Evolutionary conservation across 1,284 basidiomycete species (phyloP), one percentile per base, ranked within the genome.

Genomic region (Fomitopsis pinicola): DNA sequence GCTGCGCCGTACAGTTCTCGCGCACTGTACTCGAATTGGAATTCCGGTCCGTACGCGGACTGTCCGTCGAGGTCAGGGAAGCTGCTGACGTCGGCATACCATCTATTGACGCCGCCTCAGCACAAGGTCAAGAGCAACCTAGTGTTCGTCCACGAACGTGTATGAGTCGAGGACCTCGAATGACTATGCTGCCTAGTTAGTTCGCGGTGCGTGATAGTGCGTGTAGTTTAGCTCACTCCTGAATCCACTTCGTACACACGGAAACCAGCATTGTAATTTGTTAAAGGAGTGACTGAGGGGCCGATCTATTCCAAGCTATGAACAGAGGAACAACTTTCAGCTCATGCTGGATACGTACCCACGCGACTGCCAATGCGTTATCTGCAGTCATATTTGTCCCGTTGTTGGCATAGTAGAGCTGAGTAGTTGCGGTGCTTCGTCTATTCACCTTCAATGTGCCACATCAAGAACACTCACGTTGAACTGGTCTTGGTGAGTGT

Each of bases 401-500:
- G 70, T 91, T 91, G 68, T 90, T 87, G 10, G 82, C 71, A 69
- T 93, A 94, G 72, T 84, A 93, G 50, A 94, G 84, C 85, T 89
- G 30, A 60, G 26, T 19, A 19, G 17, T 3, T 8, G 17, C 30
- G 53, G 1, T 9, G 28, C 19, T 22, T 9, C 2, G 30, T 33
- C 3, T 5, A 33, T 5, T 33, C 1, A 2, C 30, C 22, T 33
- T 33, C 2, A 1, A 33, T 8, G 30, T 33, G 30, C 30, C 30
- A 33, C 8, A 33, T 0, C 0, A 8, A 33, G 30, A 33, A 33
- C 30, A 74, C 82, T 54, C 63, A 87, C 87, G 19, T 84, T 85
- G 59, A 91, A 71, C 72, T 91, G 82, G 71, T 94, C 91, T 71
- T 94, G 89, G 65, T 94, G 91, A 0, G 89, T 89, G 70, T 94